These are phyloP conservation scores for Nothophoma quercina DNA, from an alignment of 2,329 filamentous ascomycete species.

Conservation along the genomic window DNA sequence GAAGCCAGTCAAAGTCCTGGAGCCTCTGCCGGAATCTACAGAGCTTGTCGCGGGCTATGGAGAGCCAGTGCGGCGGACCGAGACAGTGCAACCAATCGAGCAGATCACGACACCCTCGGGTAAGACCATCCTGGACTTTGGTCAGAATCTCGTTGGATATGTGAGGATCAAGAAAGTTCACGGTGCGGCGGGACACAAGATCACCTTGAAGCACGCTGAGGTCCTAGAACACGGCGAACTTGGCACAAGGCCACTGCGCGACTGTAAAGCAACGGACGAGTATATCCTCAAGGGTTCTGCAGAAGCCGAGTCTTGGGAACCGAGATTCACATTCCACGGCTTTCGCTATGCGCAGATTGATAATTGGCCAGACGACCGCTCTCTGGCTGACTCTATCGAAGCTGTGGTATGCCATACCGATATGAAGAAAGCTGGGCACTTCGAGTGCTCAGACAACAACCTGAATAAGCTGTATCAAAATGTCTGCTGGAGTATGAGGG, in stretches of 20 bases:
- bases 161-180: background rate
- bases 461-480: slow-evolving; percentile 63
- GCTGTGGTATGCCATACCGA: slow-evolving; percentile 7
- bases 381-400: background rate
- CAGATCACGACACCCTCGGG: background rate
- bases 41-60: background rate
- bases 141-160: slow-evolving; percentile 8
- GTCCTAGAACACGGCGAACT: slow-evolving; percentile 6
- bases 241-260: background rate
- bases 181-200: background rate
- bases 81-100: background rate
- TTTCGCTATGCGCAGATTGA: slow-evolving; percentile 7
- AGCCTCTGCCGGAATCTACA: background rate
- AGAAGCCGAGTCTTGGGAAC: slow-evolving; percentile 4
- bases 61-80: background rate
- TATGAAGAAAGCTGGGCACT: background rate
- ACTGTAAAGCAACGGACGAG: slow-evolving; percentile 2
- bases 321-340: slow-evolving; percentile 7
- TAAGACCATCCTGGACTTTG: slow-evolving; percentile 4
- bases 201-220: background rate
- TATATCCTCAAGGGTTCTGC: background rate
- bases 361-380: background rate
- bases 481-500: slow-evolving; percentile 63
- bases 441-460: background rate
- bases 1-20: background rate